Evolutionary conservation across 1,284 basidiomycete genomes (phyloP), one percentile per base, ranked within the genome.

Genomic region (Ustilago trichophora): DNA sequence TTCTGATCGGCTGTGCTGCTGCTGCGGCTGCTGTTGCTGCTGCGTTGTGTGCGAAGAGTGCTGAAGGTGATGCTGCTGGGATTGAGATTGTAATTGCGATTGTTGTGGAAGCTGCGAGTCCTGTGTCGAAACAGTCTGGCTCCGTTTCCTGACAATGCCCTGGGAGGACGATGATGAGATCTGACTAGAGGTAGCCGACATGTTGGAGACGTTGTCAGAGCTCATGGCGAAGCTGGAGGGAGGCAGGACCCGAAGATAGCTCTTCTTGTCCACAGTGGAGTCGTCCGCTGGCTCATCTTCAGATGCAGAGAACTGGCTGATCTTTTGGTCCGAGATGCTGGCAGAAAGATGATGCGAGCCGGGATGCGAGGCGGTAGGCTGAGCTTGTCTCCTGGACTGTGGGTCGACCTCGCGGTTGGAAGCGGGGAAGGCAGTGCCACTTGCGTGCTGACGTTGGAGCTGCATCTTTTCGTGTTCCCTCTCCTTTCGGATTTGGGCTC

Each of bases 401-500:
- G 34, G 16, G 15, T 59, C 58, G 36, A 11, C 40, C 18, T 40
- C 48, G 37, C 31, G 32, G 31, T 6, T 43, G 36, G 7, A 38
- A 34, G 24, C 45, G 35, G 24, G 19, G 24, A 18, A n/a, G n/a
- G n/a, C n/a, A n/a, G n/a, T n/a, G 25, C 34, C 10, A 15, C 11
- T 33, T 29, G 21, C 18, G 26, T 18, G n/a, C n/a, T 33, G 37
- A 18, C 35, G 36, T 19, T 58, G 48, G 12, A 31, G 41, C 19
- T 50, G 48, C 4, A 37, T 31, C 33, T 48, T 66, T 31, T 57
- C 66, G 38, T 54, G 48, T 25, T 62, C 68, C 16, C 72, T 43
- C 34, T 74, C 72, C 45, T 51, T 64, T 13, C 72, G 50, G 11
- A 72, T 50, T 41, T 67, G 57, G 3, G 72, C 72, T 10, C 72